Conservation (phyloP, 176 grass and related monocot species). For the Dactylis glomerata region DNA sequence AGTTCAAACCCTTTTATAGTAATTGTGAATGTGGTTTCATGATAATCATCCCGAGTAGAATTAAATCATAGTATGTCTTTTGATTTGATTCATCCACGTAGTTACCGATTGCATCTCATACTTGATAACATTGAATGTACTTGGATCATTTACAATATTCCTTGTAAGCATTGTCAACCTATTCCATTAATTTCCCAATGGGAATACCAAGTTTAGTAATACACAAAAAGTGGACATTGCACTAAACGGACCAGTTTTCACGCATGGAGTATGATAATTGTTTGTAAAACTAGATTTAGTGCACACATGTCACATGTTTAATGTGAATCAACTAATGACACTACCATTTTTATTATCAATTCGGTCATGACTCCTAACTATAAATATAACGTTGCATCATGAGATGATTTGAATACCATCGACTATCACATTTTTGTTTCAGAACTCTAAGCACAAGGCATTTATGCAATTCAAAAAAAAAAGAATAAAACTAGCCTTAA, state of each 20-base stretch:
- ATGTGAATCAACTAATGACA: not conserved
- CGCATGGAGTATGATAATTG: not conserved
- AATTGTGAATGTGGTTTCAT: not conserved
- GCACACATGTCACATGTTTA: not conserved
- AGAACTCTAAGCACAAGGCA: not conserved
- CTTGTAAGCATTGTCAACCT: too few relatives aligned
- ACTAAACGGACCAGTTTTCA: not conserved
- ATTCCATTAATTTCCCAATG: too few relatives aligned
- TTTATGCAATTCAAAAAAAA: not conserved
- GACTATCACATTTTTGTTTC: not conserved
- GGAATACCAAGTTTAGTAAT: too few relatives aligned
- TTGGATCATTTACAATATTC: too few relatives aligned
- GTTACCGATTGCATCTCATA: too few relatives aligned
- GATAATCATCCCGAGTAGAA: not conserved
- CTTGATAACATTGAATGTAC: too few relatives aligned
- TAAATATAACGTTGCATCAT: not conserved
- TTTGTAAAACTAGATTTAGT: not conserved
- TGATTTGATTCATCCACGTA: not conserved
- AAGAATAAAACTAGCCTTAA: not conserved
- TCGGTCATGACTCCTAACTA: not conserved
- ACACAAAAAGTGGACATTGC: too few relatives aligned
- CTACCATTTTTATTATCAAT: not conserved
- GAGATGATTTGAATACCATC: not conserved
- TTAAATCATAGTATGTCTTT: not conserved
- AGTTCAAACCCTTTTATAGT: too few relatives aligned